These are phyloP conservation scores for Podospora bellae-mahoneyi DNA, from an alignment of 495 filamentous ascomycete species.

Conservation along the genomic window DNA sequence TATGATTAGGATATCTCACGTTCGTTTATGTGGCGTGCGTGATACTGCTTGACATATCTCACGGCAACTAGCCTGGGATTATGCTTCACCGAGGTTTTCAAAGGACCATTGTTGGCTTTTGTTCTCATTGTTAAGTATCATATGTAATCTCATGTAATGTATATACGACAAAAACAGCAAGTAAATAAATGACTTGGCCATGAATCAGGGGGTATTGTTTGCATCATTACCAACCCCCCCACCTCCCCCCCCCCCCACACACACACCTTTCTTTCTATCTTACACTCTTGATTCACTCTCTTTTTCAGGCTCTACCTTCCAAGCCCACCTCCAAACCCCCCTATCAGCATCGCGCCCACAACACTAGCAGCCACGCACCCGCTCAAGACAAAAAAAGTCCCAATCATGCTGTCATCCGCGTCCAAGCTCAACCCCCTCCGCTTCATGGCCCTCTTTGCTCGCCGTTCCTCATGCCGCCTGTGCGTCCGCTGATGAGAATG, in stretches of 20 bases:
- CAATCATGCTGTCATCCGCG: background rate
- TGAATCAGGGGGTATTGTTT: background rate
- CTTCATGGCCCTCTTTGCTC: conserved; percentile 27
- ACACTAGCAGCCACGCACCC: conserved; percentile 33
- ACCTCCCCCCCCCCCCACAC: background rate
- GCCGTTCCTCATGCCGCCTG: conserved; percentile 39
- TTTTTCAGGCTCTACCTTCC: conserved; percentile 2
- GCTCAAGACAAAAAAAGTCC: conserved; percentile 38
- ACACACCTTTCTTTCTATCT: background rate
- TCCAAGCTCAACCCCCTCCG: conserved; percentile 14
- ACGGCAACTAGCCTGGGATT: too few species aligned
- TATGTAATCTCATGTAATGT: too few species aligned
- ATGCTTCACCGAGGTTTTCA: too few species aligned
- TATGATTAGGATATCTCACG: too few species aligned
- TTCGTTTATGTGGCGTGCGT: too few species aligned
- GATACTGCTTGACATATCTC: too few species aligned
- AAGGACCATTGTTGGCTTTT: too few species aligned
- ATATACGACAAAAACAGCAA: background rate
- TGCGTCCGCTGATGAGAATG: conserved; percentile 59
- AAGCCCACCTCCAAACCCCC: conserved; percentile 8
- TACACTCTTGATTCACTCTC: background rate
- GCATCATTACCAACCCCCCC: background rate
- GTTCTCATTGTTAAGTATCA: too few species aligned
- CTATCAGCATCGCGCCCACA: conserved; percentile 27
- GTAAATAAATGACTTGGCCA: background rate